Evolutionary conservation across 208 protist species (phyloP).

Genomic region (Crithidia mellificae): DNA sequence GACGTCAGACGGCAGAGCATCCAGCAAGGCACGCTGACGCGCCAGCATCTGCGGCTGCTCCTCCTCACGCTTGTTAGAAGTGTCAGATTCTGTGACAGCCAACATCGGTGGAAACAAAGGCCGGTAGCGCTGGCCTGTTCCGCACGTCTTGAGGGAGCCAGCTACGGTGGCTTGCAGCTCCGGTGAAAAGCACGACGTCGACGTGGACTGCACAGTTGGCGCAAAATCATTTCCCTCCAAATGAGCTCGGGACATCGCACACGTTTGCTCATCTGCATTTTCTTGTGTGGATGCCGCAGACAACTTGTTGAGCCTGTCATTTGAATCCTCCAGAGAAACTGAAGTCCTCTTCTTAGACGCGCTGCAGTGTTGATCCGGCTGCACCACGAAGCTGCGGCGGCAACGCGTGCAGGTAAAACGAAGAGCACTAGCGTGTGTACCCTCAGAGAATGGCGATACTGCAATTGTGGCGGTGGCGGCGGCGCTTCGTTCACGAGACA

Average conservation of each 20-base stretch:
- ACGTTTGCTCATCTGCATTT: too few species aligned
- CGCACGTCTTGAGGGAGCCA: background rate
- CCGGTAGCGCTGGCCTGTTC: constrained; percentile 1
- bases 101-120: background rate
- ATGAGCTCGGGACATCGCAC: too few species aligned
- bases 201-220: too few species aligned
- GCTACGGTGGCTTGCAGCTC: background rate
- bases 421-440: background rate
- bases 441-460: too few species aligned
- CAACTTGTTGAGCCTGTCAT: too few species aligned
- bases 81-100: background rate
- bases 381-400: background rate
- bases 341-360: too few species aligned
- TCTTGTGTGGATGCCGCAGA: too few species aligned
- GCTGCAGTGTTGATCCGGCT: background rate
- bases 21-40: background rate
- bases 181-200: background rate
- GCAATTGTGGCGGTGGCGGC: too few species aligned
- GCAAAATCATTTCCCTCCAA: too few species aligned
- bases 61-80: too few species aligned
- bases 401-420: background rate
- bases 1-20: constrained; percentile 6
- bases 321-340: too few species aligned
- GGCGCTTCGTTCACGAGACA: too few species aligned
- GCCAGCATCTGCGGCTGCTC: background rate